Evolutionary conservation across 2,329 filamentous ascomycete genomes (phyloP), one percentile per base, ranked within the genome.

Genomic region (Cladosporium sp.): DNA sequence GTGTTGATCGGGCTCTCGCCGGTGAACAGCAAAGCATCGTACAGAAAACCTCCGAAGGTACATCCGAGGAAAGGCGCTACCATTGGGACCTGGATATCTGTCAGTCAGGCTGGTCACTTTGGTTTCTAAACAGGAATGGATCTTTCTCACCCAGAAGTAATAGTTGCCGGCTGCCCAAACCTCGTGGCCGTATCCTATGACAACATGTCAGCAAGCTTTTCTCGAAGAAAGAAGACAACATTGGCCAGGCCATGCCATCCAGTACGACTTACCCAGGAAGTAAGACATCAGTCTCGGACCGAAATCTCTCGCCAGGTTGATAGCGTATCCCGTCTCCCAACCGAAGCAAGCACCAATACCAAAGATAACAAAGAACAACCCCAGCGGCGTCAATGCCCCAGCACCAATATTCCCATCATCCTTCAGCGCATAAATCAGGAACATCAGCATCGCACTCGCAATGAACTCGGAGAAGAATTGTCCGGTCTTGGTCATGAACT

Each of bases 311-410:
- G 89, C 89, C 49, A 91, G 76, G 72, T 92, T 92, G 69, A 91
- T 91, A 18, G 89, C 89, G 76, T 90, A 92, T 43, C 90, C 89
- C 1, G 89, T 92, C 75, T 92, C 86, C 88, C 88, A 91, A 7
- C 90, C 90, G 71, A 91, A 91, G 73, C 88, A 89, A 34, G 88
- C 87, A 21, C 89, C 89, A 25, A 92, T 86, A 8, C 89, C 89
- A 72, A 91, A 91, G 67, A 92, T 87, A 57, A 91, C 79, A 77
- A 91, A 91, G 78, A 91, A 90, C 6, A 91, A 77, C 8, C 81
- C 85, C 1, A 92, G 77, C 0, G 89, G 87, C 61, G 85, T 81
- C 26, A 87, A 70, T 1, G 82, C 79, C 0, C 86, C 86, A 1
- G 87, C 86, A 3, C 86, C 87, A 16, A 84, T 80, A 70, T 86